These are phyloP conservation scores for Perkinsus chesapeaki DNA, from an alignment of 169 alveolate species.

Conservation along the genomic window DNA sequence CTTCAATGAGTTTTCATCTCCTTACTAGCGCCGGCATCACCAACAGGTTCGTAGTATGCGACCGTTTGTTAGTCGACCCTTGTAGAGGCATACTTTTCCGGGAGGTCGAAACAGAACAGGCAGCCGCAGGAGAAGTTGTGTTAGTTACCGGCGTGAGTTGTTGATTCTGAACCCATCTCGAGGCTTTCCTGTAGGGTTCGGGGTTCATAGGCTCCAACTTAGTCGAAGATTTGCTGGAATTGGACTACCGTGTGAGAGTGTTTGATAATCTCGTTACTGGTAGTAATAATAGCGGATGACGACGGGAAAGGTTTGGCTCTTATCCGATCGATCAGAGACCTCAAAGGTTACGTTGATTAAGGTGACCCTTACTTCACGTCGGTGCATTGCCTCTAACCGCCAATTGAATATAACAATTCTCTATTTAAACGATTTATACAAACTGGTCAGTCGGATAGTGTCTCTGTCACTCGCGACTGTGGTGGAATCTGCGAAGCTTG, in stretches of 20 bases:
- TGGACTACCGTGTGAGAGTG: conserved; percentile 20
- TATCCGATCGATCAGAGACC: not conserved
- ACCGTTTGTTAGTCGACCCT: not conserved
- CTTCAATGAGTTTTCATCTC: too few relatives aligned
- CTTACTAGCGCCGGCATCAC: too few relatives aligned
- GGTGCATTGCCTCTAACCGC: too few relatives aligned
- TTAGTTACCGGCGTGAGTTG: not conserved
- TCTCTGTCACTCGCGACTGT: too few relatives aligned
- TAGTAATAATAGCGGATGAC: not conserved
- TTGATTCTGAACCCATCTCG: too few relatives aligned
- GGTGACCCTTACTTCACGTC: too few relatives aligned
- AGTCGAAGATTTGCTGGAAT: conserved; percentile 22
- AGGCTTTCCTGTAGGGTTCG: not conserved
- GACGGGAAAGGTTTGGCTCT: not conserved
- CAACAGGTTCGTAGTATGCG: too few relatives aligned
- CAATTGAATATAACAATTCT: too few relatives aligned
- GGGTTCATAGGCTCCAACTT: conserved; percentile 30
- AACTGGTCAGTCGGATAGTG: too few relatives aligned
- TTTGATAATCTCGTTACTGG: conserved; percentile 26
- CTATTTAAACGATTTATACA: too few relatives aligned
- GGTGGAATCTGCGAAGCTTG: too few relatives aligned
- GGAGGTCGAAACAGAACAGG: not conserved
- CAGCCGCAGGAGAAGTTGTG: not conserved
- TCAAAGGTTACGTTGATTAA: too few relatives aligned
- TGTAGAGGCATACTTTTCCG: not conserved